phyloP scores from a whole-genome alignment of 805 yeast genomes.

The Limtongia smithiae region DNA sequence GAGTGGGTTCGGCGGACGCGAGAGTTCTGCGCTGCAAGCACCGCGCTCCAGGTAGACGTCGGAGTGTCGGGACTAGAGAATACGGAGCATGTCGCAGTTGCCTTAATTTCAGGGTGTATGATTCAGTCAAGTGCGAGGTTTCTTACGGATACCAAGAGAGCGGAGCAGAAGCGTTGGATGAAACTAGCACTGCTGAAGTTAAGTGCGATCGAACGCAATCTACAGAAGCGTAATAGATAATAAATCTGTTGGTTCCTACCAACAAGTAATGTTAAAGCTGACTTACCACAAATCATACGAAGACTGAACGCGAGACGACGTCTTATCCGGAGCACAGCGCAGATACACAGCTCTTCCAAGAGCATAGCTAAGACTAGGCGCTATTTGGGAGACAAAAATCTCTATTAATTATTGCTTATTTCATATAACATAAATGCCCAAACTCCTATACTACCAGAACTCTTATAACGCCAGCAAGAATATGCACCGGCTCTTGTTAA shows the following conservation, averaged over 20 bases:
- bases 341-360: too few species aligned
- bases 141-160: conserved; percentile 2
- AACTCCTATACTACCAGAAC: too few species aligned
- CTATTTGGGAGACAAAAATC: too few species aligned
- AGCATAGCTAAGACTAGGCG: too few species aligned
- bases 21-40: not conserved
- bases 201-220: not conserved
- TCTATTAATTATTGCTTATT: too few species aligned
- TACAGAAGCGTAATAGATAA: not conserved
- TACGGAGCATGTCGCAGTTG: not conserved
- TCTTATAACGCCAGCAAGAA: too few species aligned
- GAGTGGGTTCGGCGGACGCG: not conserved
- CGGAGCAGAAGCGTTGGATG: conserved; percentile 11
- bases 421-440: too few species aligned
- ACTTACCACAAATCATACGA: not conserved
- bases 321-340: too few species aligned
- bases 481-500: too few species aligned
- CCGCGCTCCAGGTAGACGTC: not conserved
- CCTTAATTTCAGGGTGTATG: conserved; percentile 8
- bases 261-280: not conserved
- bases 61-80: not conserved
- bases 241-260: not conserved
- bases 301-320: too few species aligned
- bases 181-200: not conserved
- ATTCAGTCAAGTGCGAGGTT: conserved; percentile 10